Conservation (phyloP, 1,284 basidiomycete genomes). For the Tylopilus sp. region DNA sequence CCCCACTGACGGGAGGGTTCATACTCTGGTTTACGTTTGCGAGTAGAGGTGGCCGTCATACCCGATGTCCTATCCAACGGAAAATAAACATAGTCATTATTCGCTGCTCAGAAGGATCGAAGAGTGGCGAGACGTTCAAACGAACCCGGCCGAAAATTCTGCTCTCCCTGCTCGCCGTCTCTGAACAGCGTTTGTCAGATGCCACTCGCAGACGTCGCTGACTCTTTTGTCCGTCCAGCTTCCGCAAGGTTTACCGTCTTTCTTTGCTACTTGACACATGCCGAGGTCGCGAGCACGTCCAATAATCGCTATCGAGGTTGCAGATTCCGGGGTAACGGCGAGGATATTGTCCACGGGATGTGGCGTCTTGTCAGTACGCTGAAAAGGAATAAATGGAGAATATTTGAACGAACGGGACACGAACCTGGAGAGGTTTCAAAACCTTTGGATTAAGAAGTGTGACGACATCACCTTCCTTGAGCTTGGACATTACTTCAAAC, state of each 20-base stretch:
- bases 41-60: slow-evolving; percentile 49
- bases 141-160: slow-evolving; percentile 81
- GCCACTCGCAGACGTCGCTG: slow-evolving; percentile 86
- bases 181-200: slow-evolving; percentile 81
- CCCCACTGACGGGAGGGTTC: slow-evolving; percentile 73
- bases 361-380: slow-evolving; percentile 54
- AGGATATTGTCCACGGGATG: slow-evolving; percentile 81
- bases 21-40: slow-evolving; percentile 55
- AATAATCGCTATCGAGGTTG: slow-evolving; percentile 77
- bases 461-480: slow-evolving; percentile 86
- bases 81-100: background rate
- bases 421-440: slow-evolving; percentile 79
- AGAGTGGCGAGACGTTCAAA: slow-evolving; percentile 2
- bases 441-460: slow-evolving; percentile 88
- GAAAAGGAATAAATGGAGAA: background rate
- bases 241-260: slow-evolving; percentile 79
- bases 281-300: slow-evolving; percentile 84
- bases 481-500: slow-evolving; percentile 83
- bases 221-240: slow-evolving; percentile 86
- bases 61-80: slow-evolving; percentile 60
- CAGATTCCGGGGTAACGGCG: slow-evolving; percentile 82
- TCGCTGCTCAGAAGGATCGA: too few species aligned
- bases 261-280: slow-evolving; percentile 73
- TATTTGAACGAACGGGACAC: slow-evolving; percentile 21
- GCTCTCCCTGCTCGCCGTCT: slow-evolving; percentile 67